A percentile compares a stretch with the other conserved stretches of the same genome.
Conservation (phyloP, 306 rosid genomes). For the Vigna unguiculata region DNA sequence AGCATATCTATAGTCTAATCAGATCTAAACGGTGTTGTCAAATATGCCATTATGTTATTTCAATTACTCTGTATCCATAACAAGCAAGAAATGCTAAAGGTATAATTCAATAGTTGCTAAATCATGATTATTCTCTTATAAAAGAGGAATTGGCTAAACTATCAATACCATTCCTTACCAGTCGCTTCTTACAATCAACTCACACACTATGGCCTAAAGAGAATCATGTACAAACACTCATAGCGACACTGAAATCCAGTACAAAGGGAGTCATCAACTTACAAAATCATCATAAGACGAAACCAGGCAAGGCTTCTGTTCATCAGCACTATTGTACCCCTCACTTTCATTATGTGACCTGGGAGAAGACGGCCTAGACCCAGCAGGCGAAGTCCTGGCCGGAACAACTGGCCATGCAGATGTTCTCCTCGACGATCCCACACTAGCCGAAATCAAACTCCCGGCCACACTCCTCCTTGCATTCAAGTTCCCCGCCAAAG, state of each 20-base stretch:
- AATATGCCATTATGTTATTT: slow-evolving; percentile 8
- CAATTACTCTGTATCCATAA: background rate
- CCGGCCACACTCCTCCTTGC: slow-evolving; percentile 62
- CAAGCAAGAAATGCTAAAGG: background rate
- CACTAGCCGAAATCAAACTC: slow-evolving; percentile 57
- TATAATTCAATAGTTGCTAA: background rate
- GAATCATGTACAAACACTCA: background rate
- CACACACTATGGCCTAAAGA: slow-evolving; percentile 12
- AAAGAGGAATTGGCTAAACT: background rate
- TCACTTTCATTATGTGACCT: slow-evolving; percentile 89
- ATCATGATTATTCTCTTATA: background rate
- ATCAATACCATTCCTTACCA: background rate
- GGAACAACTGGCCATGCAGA: slow-evolving; percentile 77
- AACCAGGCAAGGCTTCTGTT: slow-evolving; percentile 76
- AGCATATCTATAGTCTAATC: background rate
- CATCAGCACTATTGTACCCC: slow-evolving; percentile 96
- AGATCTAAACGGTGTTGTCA: slow-evolving; percentile 1
- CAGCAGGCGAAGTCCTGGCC: slow-evolving; percentile 76
- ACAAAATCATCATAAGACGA: slow-evolving; percentile 84
- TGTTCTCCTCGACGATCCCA: slow-evolving; percentile 73
- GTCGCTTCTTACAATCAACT: slow-evolving; percentile 3
- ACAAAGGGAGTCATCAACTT: slow-evolving; percentile 51
- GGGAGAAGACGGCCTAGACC: slow-evolving; percentile 90
- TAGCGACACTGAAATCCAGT: background rate
- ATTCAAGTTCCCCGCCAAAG: slow-evolving; percentile 55